Evolutionary conservation across 2,329 filamentous ascomycete species (phyloP), one percentile per base, ranked within the genome.

Genomic region (Atkinsonella hypoxylon): DNA sequence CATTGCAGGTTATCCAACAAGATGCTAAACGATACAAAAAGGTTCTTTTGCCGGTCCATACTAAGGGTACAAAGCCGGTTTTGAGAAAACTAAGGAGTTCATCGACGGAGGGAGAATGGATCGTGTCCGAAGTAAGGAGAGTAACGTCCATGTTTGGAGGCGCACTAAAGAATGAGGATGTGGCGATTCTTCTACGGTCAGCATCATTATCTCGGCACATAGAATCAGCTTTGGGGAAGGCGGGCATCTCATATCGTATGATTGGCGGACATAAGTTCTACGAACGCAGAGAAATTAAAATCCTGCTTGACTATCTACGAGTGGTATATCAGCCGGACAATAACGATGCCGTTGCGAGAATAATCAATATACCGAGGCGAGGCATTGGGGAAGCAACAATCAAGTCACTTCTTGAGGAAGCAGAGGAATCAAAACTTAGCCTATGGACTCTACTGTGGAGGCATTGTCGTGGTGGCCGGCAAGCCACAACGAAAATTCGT

Each of bases 241-340:
- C 81, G 11, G 89, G 89, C 1, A 81, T 97, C 40, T 78, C 89
- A 0, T 98, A 97, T 66, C 82, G 82, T 47, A 96, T 97, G 90
- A 83, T 97, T 48, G 91, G 80, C 38, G 91, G 93, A 2, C 80
- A 82, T 55, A 86, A 87, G 52, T 98, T 98, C 64, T 97, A 94
- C 61, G 93, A 98, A 58, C 82, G 93, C 48, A 78, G 81, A 3
- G 91, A 98, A 64, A 85, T 97, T 62, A 94, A 93, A 64, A 76
- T 89, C 7, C 64, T 97, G 0, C 68, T 97, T 4, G 89, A 96
- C 63, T 97, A 98, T 63, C 73, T 97, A 13, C 80, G 89, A 32
- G 84, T 94, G 3, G 81, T 96, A 32, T 81, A 87, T 60, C 85
- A 94, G 55, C 87, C 89, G 1, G 78, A 87, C 44, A 90, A 94